These are phyloP conservation scores for Leptoxyphium fumago DNA, from an alignment of 2,329 filamentous ascomycete genomes.

Conservation along the genomic window DNA sequence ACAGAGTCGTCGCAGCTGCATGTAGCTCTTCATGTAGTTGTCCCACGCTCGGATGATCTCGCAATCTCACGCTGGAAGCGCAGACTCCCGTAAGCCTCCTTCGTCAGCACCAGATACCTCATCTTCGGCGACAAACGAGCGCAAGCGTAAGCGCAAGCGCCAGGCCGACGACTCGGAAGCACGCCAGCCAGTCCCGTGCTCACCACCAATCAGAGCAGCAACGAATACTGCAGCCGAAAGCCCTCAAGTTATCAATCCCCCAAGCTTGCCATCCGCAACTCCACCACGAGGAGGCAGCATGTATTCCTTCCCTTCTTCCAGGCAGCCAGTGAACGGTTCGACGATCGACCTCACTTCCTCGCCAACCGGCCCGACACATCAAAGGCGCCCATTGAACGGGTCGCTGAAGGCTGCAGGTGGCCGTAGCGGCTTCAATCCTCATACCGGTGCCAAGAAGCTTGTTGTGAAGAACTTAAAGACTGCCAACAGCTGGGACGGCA, in stretches of 20 bases:
- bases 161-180: too few relatives aligned
- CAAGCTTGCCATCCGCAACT: too few relatives aligned
- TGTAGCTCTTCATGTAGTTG: not conserved
- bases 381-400: slow-evolving; percentile 14
- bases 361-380: slow-evolving; percentile 15
- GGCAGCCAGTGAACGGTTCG: slow-evolving; percentile 22
- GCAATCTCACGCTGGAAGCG: not conserved
- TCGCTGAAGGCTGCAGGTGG: slow-evolving; percentile 11
- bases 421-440: slow-evolving; percentile 47
- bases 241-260: too few relatives aligned
- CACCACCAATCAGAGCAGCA: too few relatives aligned
- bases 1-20: not conserved
- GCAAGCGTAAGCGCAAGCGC: not conserved
- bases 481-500: slow-evolving; percentile 48
- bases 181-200: too few relatives aligned
- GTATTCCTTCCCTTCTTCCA: slow-evolving; percentile 35
- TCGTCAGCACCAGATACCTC: not conserved
- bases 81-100: not conserved
- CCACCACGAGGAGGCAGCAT: slow-evolving; percentile 29
- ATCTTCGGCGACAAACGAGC: not conserved
- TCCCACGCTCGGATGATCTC: not conserved
- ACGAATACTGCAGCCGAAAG: too few relatives aligned
- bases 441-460: slow-evolving; percentile 66
- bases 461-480: slow-evolving; percentile 84
- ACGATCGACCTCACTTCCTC: slow-evolving; percentile 30